Evolutionary conservation across 768 basidiomycete genomes (phyloP).

Genomic region (Pisolithus microcarpus): DNA sequence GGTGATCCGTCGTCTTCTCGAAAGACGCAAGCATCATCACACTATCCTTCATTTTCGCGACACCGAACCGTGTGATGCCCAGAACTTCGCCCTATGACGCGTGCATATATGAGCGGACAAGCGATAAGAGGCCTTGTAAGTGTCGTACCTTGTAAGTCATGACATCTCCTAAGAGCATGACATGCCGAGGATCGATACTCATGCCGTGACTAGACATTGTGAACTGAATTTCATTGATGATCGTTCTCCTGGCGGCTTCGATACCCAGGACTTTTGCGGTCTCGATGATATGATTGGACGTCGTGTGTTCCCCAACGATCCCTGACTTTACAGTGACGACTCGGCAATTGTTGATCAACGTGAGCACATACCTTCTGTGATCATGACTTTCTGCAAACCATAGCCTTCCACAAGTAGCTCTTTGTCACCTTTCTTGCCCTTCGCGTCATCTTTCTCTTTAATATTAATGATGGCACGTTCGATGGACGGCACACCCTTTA

Average conservation of each 20-base stretch:
- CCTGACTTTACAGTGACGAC: slow-evolving; percentile 40
- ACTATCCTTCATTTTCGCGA: slow-evolving; percentile 99
- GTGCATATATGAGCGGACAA: neutral
- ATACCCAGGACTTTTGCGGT: slow-evolving; percentile 94
- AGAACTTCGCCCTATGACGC: slow-evolving; percentile 82
- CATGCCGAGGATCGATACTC: slow-evolving; percentile 97
- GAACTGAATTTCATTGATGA: slow-evolving; percentile 95
- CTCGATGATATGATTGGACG: slow-evolving; percentile 97
- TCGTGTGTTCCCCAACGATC: slow-evolving; percentile 85
- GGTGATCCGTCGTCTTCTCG: slow-evolving; percentile 98
- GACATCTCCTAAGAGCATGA: slow-evolving; percentile 96
- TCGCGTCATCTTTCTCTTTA: slow-evolving; percentile 76
- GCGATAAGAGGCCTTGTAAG: neutral
- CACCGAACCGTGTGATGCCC: slow-evolving; percentile 97
- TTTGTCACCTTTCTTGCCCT: slow-evolving; percentile 81
- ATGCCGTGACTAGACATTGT: slow-evolving; percentile 97
- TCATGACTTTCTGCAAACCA: slow-evolving; percentile 95
- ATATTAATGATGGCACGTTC: slow-evolving; percentile 94
- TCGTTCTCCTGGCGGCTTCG: slow-evolving; percentile 89
- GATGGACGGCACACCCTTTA: slow-evolving; percentile 87
- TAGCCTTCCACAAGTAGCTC: slow-evolving; percentile 96
- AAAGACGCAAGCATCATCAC: slow-evolving; percentile 99
- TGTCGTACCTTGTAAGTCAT: slow-evolving; percentile 88
- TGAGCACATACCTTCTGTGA: slow-evolving; percentile 68
- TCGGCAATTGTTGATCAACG: neutral